phyloP scores from a whole-genome alignment of 768 basidiomycete species.

The Amanita jacksonii region DNA sequence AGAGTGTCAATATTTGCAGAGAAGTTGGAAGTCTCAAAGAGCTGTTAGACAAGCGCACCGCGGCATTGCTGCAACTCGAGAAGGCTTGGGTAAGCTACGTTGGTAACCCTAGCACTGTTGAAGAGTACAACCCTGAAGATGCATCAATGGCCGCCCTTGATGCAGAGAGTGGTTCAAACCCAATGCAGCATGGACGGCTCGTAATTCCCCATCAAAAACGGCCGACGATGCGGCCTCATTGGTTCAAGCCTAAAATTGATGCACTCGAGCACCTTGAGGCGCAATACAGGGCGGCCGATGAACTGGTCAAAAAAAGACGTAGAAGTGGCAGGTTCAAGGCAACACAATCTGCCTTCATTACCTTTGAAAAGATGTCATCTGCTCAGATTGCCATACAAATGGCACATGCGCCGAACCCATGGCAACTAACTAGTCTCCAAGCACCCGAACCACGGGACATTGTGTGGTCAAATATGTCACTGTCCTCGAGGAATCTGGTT shows the following conservation, averaged over 20 bases:
- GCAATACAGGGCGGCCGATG: conserved; percentile 74
- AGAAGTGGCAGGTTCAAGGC: conserved; percentile 67
- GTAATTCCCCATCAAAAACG: conserved; percentile 69
- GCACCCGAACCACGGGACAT: conserved; percentile 96
- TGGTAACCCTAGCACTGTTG: conserved; percentile 85
- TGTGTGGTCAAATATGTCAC: conserved; percentile 85
- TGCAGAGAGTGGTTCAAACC: conserved; percentile 32
- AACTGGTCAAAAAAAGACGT: conserved; percentile 68
- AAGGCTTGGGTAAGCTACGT: conserved; percentile 84
- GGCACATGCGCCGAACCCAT: conserved; percentile 63
- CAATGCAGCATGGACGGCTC: conserved; percentile 35
- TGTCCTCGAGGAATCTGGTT: conserved; percentile 45
- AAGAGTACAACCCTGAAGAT: conserved; percentile 72
- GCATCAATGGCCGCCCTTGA: conserved; percentile 39
- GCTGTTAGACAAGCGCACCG: conserved; percentile 71
- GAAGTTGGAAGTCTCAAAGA: conserved; percentile 67
- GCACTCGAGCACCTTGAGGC: conserved; percentile 83
- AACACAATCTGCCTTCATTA: conserved; percentile 86
- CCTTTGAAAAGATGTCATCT: conserved; percentile 91
- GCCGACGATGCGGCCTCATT: conserved; percentile 66
- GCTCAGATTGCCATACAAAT: conserved; percentile 91
- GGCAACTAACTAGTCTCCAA: conserved; percentile 54
- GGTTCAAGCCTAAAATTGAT: conserved; percentile 75
- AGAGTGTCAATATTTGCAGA: conserved; percentile 85
- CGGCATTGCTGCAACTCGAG: conserved; percentile 74